Base-by-base conservation (phyloP, 2,329 filamentous ascomycete species). In the Aspergillus spinulosporus region DNA sequence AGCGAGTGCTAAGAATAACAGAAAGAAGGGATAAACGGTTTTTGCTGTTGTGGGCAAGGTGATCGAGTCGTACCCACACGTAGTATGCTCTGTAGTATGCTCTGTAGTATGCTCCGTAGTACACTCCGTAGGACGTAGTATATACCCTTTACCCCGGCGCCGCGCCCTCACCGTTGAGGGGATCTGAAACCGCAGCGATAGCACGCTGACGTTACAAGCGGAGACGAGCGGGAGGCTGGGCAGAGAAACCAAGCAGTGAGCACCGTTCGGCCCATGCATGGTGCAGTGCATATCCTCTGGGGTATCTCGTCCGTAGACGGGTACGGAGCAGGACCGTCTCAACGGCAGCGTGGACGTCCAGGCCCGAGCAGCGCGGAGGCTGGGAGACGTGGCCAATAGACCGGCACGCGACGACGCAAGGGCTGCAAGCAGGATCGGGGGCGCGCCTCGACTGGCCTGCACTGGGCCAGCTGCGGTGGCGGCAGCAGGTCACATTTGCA, bases 381-480 rank as follows among this genome's bases (percentile, higher is more conserved):
- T 51, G 49, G 49, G 37, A 51, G 28, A 52, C 50, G 21, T 14
- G 50, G 15, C 50, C 43, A 52, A 52, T 52, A 52, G 44, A 21
- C 21, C 54, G 37, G 7, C 39, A 12, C n/a, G 37, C 9, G 39
- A 6, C 7, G 39, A 42, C 39, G 39, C 39, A 42, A 42, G 39
- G 39, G n/a, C n/a, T 8, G 5, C 4, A 14, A 21, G 21, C 21
- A 21, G 21, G 21, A 21, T 21, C 21, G 21, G 21, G 21, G 21
- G 21, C 21, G 21, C 21, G 21, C 21, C 21, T 21, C 21, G 21
- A 21, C 21, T 21, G 34, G 34, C 34, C 11, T 37, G 34, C 34
- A 37, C 11, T 37, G n/a, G 11, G 34, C 34, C 11, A 4, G 31
- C 5, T 11, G 31, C 31, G 31, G 4, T 37, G 34, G 8, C 11